These are phyloP conservation scores for Suillus cothurnatus DNA, from an alignment of 768 basidiomycete genomes.

Conservation along the genomic window DNA sequence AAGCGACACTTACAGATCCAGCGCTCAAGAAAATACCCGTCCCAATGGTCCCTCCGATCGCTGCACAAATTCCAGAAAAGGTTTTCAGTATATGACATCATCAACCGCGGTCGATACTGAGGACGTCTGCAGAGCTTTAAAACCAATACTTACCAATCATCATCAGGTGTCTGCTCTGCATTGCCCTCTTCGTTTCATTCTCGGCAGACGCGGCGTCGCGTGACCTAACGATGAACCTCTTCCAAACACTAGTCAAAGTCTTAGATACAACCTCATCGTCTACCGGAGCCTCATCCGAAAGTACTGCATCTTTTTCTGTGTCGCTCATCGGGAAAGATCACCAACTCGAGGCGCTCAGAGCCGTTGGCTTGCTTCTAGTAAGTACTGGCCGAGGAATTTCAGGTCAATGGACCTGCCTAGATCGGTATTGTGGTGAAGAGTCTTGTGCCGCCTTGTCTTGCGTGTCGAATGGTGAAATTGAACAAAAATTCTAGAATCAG, in stretches of 20 bases:
- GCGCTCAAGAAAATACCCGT: conserved; percentile 64
- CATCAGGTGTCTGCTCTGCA: conserved; percentile 43
- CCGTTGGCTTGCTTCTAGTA: not conserved
- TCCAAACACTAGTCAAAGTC: conserved; percentile 17
- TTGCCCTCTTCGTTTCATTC: conserved; percentile 39
- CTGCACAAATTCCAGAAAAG: conserved; percentile 25
- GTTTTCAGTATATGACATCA: not conserved
- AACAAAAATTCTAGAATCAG: not conserved
- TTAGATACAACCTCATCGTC: not conserved
- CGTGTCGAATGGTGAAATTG: not conserved
- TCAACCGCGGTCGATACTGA: not conserved
- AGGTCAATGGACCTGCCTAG: not conserved
- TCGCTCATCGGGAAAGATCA: not conserved
- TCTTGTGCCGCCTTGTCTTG: not conserved
- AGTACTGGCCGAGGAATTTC: not conserved
- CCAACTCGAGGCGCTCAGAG: not conserved
- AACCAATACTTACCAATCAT: conserved; percentile 38
- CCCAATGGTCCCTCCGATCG: conserved; percentile 61
- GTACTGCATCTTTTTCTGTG: conserved; percentile 1
- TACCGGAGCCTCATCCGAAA: not conserved
- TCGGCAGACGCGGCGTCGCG: conserved; percentile 14
- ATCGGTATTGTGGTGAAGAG: not conserved
- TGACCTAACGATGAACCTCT: conserved; percentile 21
- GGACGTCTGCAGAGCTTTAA: not conserved
- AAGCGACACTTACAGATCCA: conserved; percentile 43